Base-by-base conservation (phyloP, 106 monocot genomes). In the Dioscorea alata region DNA sequence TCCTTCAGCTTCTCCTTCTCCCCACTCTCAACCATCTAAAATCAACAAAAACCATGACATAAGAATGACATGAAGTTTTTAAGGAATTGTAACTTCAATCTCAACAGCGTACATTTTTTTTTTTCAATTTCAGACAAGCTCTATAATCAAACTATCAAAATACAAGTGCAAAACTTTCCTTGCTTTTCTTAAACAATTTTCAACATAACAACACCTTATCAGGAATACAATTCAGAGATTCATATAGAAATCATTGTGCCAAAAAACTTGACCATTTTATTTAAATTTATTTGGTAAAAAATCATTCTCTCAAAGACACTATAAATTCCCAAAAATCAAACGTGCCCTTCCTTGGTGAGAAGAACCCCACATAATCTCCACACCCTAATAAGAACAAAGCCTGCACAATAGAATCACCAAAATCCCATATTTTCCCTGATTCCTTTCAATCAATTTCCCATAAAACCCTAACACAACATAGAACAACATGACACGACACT, bases 1-100 rank as follows among this genome's bases (percentile, higher is more conserved):
- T 97, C 97, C 87, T 89, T 97, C 81, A 97, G 64, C 61, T 89
- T 97, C 84, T 97, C 97, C 83, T 97, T 97, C 76, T 97, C 97
- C 51, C 97, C 92, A 42, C 89, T 92, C 79, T 97, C 92, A 25
- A 97, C 79, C 81, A 97, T 78, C 97, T 97, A 73, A 49, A 4
- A 79, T 13, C 75, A 81, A 56, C 42, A 33, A 64, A 57, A 74
- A 19, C 49, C 66, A 48, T 68, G 59, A 28, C 14, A 63, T 31
- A 63, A 63, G 19, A 20, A 18, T 19, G 3, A 22, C 19, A 22
- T 21, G 19, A 42, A 42, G 42, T 6, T 42, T 42, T 42, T 4
- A 34, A 34, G 6, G 2, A 42, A 28, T 6, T 42, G 42, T 42
- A 42, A 42, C 42, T 10, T 42, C 42, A 42, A 8, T 5, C 42